These are phyloP conservation scores for Solanum rostratum DNA, from an alignment of 257 asterid genomes.

Conservation along the genomic window DNA sequence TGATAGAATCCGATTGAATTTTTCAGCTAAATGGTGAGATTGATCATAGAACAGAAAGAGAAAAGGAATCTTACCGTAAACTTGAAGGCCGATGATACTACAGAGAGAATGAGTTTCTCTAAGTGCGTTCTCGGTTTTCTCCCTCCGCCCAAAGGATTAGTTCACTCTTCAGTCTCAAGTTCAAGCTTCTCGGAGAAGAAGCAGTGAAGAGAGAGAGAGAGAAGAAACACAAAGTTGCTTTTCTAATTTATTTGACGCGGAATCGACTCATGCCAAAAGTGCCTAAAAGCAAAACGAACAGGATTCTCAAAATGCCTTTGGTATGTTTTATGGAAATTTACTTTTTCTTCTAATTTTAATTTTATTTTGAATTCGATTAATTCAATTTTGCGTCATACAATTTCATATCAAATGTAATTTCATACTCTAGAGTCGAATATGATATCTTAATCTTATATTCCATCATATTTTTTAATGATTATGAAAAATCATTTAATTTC, in stretches of 20 bases:
- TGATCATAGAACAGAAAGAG: background rate
- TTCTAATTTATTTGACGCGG: background rate
- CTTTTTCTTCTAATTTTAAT: background rate
- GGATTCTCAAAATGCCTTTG: background rate
- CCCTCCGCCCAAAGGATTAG: no score
- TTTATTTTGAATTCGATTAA: background rate
- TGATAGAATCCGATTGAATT: background rate
- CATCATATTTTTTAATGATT: no score
- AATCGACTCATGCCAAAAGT: background rate
- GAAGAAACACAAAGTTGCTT: background rate
- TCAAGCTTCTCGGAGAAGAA: slow-evolving; percentile 12
- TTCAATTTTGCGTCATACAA: no score
- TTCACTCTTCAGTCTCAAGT: background rate
- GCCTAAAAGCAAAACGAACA: background rate
- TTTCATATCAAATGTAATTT: background rate
- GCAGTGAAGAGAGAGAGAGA: background rate
- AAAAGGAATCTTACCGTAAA: background rate
- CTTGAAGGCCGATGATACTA: background rate
- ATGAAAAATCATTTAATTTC: background rate
- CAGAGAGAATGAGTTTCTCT: background rate
- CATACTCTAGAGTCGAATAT: fast-evolving
- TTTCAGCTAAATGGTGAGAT: background rate
- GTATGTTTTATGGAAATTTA: background rate
- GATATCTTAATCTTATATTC: background rate
- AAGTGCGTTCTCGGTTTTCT: background rate